These are phyloP conservation scores for Cercophora newfieldiana DNA, from an alignment of 495 filamentous ascomycete genomes.

Conservation along the genomic window DNA sequence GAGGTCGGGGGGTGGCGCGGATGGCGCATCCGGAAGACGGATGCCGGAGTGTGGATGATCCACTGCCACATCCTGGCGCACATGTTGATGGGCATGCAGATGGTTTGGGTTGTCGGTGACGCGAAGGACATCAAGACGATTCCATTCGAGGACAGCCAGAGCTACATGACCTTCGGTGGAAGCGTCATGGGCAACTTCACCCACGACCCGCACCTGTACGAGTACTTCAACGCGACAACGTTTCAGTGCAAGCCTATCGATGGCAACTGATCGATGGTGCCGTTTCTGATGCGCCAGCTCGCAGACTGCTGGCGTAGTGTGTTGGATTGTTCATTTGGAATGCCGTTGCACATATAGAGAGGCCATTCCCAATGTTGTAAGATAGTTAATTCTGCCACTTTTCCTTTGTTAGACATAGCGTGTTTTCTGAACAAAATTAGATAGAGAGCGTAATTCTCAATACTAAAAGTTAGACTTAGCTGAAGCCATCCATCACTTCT, in stretches of 20 bases:
- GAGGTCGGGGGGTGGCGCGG: conserved; percentile 57
- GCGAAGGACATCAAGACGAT: conserved; percentile 40
- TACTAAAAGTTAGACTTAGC: no score
- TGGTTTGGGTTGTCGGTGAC: conserved; percentile 52
- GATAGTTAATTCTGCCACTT: no score
- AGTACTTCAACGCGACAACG: conserved; percentile 26
- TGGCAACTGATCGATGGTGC: background rate
- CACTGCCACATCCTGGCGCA: conserved; percentile 58
- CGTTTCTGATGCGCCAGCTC: background rate
- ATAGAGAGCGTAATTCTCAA: no score
- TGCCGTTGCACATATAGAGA: background rate
- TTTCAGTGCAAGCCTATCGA: conserved; percentile 17
- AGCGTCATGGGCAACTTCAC: conserved; percentile 51
- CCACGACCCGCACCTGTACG: conserved; percentile 35
- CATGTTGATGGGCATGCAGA: conserved; percentile 51
- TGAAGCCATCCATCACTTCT: no score
- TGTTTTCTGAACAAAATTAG: background rate
- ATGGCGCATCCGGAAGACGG: conserved; percentile 53
- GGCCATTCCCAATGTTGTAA: background rate
- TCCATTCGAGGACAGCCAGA: conserved; percentile 35
- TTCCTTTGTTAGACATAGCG: background rate
- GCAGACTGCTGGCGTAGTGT: background rate
- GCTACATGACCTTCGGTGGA: conserved; percentile 53
- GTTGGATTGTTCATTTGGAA: background rate
- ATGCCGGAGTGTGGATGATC: conserved; percentile 63